These are phyloP conservation scores for Metschnikowia corniflorae DNA, from an alignment of 805 yeast genomes.

Conservation along the genomic window DNA sequence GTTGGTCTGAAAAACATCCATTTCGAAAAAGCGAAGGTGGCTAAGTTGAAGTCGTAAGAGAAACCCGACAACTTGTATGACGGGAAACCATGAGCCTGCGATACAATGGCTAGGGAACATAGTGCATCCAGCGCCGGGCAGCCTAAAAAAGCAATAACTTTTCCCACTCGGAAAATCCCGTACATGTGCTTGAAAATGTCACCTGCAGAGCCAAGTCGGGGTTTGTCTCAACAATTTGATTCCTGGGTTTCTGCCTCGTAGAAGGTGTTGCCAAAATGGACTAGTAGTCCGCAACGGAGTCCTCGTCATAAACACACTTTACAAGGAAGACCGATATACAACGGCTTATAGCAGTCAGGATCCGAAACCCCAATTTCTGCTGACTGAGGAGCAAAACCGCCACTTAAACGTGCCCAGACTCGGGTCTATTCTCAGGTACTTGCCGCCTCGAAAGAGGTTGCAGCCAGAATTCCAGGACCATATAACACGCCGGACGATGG, in stretches of 20 bases:
- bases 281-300: constrained; percentile 65
- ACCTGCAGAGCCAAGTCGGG: constrained; percentile 23
- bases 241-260: constrained; percentile 4
- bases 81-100: constrained; percentile 57
- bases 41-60: too few species aligned
- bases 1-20: too few species aligned
- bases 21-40: too few species aligned
- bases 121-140: constrained; percentile 80
- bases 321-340: constrained; percentile 56
- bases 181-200: constrained; percentile 63
- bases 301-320: constrained; percentile 57
- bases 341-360: constrained; percentile 59
- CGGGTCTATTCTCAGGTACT: constrained; percentile 45
- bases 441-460: constrained; percentile 6
- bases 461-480: too few species aligned
- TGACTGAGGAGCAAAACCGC: constrained; percentile 60
- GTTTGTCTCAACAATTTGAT: too few species aligned
- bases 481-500: too few species aligned
- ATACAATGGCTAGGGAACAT: constrained; percentile 62
- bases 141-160: constrained; percentile 65
- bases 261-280: constrained; percentile 46
- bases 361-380: constrained; percentile 50
- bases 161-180: constrained; percentile 59
- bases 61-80: constrained; percentile 43
- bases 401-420: constrained; percentile 51